Base-by-base conservation (phyloP, 352 stramenopile genomes). In the Globisporangium irregulare region DNA sequence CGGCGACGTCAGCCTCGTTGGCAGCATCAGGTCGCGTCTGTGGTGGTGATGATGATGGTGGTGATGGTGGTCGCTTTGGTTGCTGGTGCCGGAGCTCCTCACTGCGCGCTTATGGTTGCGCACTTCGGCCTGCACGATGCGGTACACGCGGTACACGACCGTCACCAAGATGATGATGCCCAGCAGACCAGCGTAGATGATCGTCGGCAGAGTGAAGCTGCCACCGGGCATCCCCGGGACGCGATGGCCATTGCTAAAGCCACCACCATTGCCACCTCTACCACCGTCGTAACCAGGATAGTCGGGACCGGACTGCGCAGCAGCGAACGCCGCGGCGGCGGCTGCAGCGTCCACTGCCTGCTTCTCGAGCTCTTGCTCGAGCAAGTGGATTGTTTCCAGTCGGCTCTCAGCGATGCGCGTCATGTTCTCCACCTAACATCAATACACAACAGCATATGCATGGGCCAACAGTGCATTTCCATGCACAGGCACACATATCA, bases 321-420 rank as follows among this genome's bases (percentile, higher is more conserved):
- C 73, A 22, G 54, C 27, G 22, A 59, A 59, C 10, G 54, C 54
- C 4, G 74, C 73, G 48, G 72, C 68, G 46, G 72, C 70, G 27
- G 76, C 71, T 5, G 78, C 81, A 20, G 81, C 82, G 53, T 84
- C 66, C 4, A 90, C 72, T 1, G 85, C 80, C 64, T 89, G 78
- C 50, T 77, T 76, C 67, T 93, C 82, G 27, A 93, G 75, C 66
- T 90, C 78, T 22, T 81, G 79, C 76, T 93, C 84, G 18, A 93
- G 79, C 53, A 91, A 32, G 62, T 92, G 82, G 58, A 92, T 90
- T 58, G 77, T 92, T 58, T 91, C 79, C 7, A 90, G 64, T 27
- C 84, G 80, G 66, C 79, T 88, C 32, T 89, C 78, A 1, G 84
- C 82, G 55, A 93, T 77, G 36, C 80, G 80, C 50, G 84, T 89